phyloP scores from a whole-genome alignment of 2,329 filamentous ascomycete genomes.

The Cordyceps fumosorosea region DNA sequence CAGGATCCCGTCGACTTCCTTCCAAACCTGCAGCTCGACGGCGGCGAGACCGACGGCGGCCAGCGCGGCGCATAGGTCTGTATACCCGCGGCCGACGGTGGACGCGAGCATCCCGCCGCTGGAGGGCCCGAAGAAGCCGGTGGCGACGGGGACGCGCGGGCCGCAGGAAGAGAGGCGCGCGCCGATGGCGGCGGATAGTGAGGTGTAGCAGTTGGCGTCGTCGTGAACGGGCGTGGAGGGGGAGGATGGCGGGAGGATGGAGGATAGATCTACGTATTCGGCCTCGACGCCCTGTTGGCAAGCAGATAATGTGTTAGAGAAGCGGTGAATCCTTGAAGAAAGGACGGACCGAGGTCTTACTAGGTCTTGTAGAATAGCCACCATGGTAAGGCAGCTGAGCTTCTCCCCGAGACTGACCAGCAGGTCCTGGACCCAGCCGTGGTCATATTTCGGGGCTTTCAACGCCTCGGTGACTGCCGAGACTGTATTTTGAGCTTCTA shows the following conservation, averaged over 20 bases:
- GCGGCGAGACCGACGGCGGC: background rate
- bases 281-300: background rate
- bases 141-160: background rate
- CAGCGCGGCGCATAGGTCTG: conserved; percentile 6
- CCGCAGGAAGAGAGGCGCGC: background rate
- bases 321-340: too few relatives aligned
- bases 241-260: background rate
- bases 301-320: background rate
- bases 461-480: background rate
- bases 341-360: background rate
- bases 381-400: background rate
- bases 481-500: background rate
- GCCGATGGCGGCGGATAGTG: background rate
- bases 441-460: background rate
- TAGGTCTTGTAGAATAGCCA: background rate
- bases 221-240: background rate
- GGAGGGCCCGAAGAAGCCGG: background rate
- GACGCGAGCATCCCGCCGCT: background rate
- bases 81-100: conserved; percentile 3
- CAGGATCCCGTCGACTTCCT: conserved; percentile 96
- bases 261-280: background rate
- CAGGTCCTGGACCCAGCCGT: background rate
- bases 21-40: conserved; percentile 44
- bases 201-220: background rate
- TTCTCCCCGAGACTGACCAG: conserved; percentile 1